Evolutionary conservation across 139 green algal genomes (phyloP).

Genomic region (Chlamydomonas applanata): DNA sequence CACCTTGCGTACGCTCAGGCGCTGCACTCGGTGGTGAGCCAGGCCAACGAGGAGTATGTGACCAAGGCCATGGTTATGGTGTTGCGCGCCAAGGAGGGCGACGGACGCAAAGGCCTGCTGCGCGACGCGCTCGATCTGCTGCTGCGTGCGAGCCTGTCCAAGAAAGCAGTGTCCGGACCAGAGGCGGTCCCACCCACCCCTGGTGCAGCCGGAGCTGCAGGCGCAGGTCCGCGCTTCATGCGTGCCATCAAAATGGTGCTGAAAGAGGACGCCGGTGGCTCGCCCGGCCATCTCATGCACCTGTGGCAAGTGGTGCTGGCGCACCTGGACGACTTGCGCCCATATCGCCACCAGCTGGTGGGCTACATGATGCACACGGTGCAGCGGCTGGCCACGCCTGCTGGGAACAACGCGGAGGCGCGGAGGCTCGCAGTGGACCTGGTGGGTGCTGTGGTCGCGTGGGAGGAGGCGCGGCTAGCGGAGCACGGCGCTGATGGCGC

Average conservation of each 20-base stretch:
- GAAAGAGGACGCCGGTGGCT: conserved; percentile 72
- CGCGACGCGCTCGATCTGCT: conserved; percentile 87
- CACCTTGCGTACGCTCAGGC: no score
- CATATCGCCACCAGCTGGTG: conserved; percentile 77
- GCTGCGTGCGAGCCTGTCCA: conserved; percentile 44
- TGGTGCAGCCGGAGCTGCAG: no score
- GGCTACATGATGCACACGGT: conserved; percentile 89
- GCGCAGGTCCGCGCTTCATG: neutral
- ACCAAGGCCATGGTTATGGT: conserved; percentile 28
- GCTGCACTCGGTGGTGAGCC: no score
- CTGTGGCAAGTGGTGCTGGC: conserved; percentile 90
- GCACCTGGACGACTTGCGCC: conserved; percentile 87
- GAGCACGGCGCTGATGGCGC: no score
- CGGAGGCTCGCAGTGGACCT: conserved; percentile 89
- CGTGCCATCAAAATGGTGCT: conserved; percentile 37
- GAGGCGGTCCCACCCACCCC: no score
- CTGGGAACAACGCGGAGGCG: conserved; percentile 72
- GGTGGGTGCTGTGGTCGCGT: conserved; percentile 79
- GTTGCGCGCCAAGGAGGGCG: conserved; percentile 73
- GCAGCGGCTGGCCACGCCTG: conserved; percentile 53
- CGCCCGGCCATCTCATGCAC: conserved; percentile 65
- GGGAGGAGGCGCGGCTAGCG: conserved; percentile 65
- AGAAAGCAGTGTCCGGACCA: no score
- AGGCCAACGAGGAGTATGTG: no score
- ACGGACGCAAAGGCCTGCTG: conserved; percentile 54